Conservation (phyloP, 306 rosid genomes). For the Vigna trinervia region DNA sequence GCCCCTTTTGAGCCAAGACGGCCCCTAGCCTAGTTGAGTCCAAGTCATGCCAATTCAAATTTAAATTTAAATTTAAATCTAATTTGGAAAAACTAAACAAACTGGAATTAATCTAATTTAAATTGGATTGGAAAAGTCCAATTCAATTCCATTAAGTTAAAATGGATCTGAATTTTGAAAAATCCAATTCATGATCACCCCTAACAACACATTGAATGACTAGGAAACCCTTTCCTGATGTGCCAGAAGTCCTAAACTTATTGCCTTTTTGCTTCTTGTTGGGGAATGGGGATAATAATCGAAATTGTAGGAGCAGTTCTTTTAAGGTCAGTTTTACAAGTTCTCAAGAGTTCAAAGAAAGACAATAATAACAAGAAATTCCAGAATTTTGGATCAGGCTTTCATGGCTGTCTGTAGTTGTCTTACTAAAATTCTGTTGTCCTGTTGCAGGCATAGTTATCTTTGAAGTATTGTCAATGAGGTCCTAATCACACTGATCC, state of each 20-base stretch:
- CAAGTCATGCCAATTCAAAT: too few species aligned
- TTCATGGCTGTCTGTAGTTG: not conserved
- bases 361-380: not conserved
- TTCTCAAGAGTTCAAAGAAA: constrained; percentile 13
- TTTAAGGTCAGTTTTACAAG: constrained; percentile 24
- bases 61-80: too few species aligned
- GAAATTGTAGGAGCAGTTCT: constrained; percentile 11
- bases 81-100: too few species aligned
- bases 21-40: too few species aligned
- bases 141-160: too few species aligned
- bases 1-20: too few species aligned
- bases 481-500: not conserved
- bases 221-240: not conserved
- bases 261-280: not conserved
- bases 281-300: constrained; percentile 17
- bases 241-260: constrained; percentile 1
- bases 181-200: too few species aligned
- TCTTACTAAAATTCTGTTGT: not conserved
- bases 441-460: constrained; percentile 1
- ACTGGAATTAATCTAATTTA: too few species aligned
- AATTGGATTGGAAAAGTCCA: too few species aligned
- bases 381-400: constrained; percentile 11
- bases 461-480: not conserved
- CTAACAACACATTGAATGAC: not conserved
- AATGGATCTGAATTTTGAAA: too few species aligned